Percentiles rank a stretch among this genome's conserved stretches.
Conservation (phyloP, 306 rosid species). For the Medicago arabica region DNA sequence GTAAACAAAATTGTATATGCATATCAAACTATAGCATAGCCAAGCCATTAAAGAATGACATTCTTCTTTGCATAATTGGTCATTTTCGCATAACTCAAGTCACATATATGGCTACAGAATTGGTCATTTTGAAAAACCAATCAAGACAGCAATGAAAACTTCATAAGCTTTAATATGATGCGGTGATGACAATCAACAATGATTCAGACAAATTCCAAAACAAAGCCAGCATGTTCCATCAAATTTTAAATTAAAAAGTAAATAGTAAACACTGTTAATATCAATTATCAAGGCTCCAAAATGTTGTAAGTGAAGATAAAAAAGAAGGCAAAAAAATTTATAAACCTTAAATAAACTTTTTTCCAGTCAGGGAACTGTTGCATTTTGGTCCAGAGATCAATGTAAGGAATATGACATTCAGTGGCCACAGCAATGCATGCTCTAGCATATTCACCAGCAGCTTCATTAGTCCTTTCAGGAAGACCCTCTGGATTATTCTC, state of each 20-base stretch:
- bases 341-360: conserved; percentile 63
- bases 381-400: conserved; percentile 81
- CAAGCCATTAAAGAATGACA: background rate
- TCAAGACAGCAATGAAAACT: background rate
- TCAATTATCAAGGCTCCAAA: no score
- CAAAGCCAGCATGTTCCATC: no score
- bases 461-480: conserved; percentile 90
- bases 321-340: background rate
- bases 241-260: no score
- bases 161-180: background rate
- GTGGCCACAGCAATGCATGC: conserved; percentile 69
- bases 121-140: background rate
- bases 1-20: conserved; percentile 16
- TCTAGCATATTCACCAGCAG: conserved; percentile 77
- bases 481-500: conserved; percentile 59
- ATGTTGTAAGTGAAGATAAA: background rate
- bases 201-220: no score
- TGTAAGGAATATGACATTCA: conserved; percentile 61
- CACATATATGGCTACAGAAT: no score
- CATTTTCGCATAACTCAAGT: no score
- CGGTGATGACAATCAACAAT: no score
- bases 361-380: conserved; percentile 68
- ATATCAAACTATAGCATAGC: background rate
- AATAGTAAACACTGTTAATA: no score
- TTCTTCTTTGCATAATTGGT: background rate